Evolutionary conservation across 331 rosid species (phyloP).

Genomic region (Prunus yedoensis): DNA sequence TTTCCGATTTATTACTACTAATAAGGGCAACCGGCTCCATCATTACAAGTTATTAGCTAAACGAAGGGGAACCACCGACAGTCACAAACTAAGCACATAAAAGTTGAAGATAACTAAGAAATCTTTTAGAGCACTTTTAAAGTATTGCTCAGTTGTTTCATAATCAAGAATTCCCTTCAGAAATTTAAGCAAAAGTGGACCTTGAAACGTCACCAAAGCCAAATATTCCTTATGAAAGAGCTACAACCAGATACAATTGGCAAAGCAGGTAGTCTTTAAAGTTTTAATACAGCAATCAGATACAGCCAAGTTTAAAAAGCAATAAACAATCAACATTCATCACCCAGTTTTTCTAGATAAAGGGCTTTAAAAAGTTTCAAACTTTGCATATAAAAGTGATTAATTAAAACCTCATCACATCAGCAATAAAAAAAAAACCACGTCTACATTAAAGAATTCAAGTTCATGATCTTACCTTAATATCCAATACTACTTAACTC

Average conservation of each 20-base stretch:
- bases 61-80: neutral
- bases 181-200: neutral
- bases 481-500: neutral
- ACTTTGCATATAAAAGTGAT: neutral
- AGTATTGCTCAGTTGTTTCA: neutral
- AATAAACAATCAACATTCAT: neutral
- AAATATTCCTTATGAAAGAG: neutral
- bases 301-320: neutral
- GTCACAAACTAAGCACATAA: neutral
- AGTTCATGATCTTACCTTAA: slow-evolving; percentile 1
- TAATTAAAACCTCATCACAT: neutral
- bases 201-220: neutral
- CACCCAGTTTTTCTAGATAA: neutral
- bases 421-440: neutral
- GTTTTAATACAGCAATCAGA: neutral
- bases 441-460: neutral
- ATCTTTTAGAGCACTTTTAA: neutral
- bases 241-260: neutral
- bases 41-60: too few species aligned
- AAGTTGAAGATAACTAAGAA: neutral
- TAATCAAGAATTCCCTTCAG: neutral
- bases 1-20: neutral
- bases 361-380: neutral
- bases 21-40: neutral
- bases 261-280: too few species aligned